Conservation (phyloP, 2,329 filamentous ascomycete genomes). For the Pseudocercospora eumusae region DNA sequence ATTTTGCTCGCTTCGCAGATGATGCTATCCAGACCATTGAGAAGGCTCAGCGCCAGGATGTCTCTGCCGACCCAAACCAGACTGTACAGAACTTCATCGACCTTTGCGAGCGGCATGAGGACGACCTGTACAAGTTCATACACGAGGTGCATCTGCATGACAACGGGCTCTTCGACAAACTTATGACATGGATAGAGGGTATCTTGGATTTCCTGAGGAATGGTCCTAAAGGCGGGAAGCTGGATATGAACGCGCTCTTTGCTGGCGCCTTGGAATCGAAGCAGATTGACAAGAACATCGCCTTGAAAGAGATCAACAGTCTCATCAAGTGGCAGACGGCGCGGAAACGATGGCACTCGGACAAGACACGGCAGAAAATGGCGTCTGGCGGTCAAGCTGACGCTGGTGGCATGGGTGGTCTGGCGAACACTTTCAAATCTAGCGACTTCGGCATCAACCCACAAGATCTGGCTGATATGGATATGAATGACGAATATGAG, state of each 20-base stretch:
- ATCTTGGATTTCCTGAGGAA: slow-evolving; percentile 91
- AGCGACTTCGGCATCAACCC: slow-evolving; percentile 88
- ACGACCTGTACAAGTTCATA: slow-evolving; percentile 98
- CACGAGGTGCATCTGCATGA: slow-evolving; percentile 97
- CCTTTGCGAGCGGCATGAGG: slow-evolving; percentile 88
- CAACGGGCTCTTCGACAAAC: slow-evolving; percentile 89
- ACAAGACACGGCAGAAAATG: slow-evolving; percentile 99
- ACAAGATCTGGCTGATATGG: slow-evolving; percentile 83
- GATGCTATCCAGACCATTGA: slow-evolving; percentile 84
- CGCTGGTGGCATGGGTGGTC: slow-evolving; percentile 52
- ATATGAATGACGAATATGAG: slow-evolving; percentile 69
- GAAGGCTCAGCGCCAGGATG: slow-evolving; percentile 70
- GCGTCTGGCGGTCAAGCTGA: slow-evolving; percentile 67
- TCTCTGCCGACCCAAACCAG: slow-evolving; percentile 93
- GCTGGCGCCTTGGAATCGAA: slow-evolving; percentile 71
- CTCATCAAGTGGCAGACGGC: slow-evolving; percentile 93
- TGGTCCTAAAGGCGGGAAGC: slow-evolving; percentile 75
- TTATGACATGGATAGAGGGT: slow-evolving; percentile 96
- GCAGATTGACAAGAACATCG: slow-evolving; percentile 68
- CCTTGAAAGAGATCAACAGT: slow-evolving; percentile 76
- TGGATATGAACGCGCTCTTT: slow-evolving; percentile 94
- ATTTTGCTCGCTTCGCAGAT: slow-evolving; percentile 90
- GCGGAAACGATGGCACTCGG: slow-evolving; percentile 95
- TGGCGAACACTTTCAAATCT: slow-evolving; percentile 64
- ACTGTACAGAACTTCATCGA: slow-evolving; percentile 98